These are phyloP conservation scores for Pyrenophora graminea DNA, from an alignment of 2,329 filamentous ascomycete species.

Conservation along the genomic window DNA sequence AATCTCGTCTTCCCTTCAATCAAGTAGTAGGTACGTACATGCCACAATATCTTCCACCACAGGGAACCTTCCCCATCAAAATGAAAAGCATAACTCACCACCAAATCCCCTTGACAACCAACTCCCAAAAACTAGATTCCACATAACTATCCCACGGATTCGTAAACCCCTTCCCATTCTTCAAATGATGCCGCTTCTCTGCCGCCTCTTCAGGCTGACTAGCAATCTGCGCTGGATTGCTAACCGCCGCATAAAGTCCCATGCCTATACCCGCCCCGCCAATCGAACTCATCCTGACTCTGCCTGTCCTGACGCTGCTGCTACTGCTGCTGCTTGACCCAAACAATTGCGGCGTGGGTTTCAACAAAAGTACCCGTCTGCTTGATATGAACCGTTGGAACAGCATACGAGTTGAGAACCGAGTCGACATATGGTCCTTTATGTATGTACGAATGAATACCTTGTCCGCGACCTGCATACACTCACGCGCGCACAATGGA, in stretches of 20 bases:
- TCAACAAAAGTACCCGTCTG: no score
- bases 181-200: slow-evolving; percentile 56
- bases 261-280: slow-evolving; percentile 30
- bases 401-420: no score
- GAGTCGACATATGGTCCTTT: no score
- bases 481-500: no score
- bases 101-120: slow-evolving; percentile 45
- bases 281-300: slow-evolving; percentile 38
- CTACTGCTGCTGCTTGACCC: slow-evolving; percentile 18
- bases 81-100: slow-evolving; percentile 36
- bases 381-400: no score
- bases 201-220: slow-evolving; percentile 52
- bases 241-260: slow-evolving; percentile 49
- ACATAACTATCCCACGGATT: slow-evolving; percentile 62
- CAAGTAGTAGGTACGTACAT: no score
- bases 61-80: no score
- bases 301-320: slow-evolving; percentile 10
- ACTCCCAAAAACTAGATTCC: slow-evolving; percentile 41
- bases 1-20: no score
- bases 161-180: slow-evolving; percentile 58
- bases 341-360: not conserved
- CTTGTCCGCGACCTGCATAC: no score
- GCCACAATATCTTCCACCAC: no score
- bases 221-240: slow-evolving; percentile 45
- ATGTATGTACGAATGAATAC: no score